phyloP scores from a whole-genome alignment of 805 yeast species.

The Starmerella khaoyaiensis region DNA sequence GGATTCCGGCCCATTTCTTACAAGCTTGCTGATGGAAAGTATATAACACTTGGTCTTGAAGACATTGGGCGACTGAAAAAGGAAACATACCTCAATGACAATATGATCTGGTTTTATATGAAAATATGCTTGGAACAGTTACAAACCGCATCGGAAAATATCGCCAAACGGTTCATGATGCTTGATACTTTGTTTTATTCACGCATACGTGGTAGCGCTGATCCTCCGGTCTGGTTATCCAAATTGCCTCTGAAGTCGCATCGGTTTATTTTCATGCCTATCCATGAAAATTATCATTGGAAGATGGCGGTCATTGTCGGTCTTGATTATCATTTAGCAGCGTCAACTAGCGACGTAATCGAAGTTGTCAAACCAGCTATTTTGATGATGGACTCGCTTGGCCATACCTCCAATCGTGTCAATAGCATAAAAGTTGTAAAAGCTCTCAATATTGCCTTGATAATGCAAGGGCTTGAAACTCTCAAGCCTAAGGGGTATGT shows the following conservation, averaged over 20 bases:
- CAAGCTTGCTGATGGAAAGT: constrained; percentile 40
- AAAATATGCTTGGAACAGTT: constrained; percentile 25
- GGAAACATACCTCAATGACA: constrained; percentile 82
- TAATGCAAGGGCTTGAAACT: constrained; percentile 25
- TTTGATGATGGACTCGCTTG: constrained; percentile 67
- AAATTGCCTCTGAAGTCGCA: constrained; percentile 50
- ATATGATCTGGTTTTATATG: constrained; percentile 73
- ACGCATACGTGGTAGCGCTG: constrained; percentile 41
- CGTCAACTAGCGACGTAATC: not conserved
- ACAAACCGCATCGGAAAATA: constrained; percentile 18
- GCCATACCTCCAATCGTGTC: constrained; percentile 19
- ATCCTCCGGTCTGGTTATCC: constrained; percentile 49
- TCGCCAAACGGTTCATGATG: constrained; percentile 36
- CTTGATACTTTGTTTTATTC: constrained; percentile 78
- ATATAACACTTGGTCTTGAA: constrained; percentile 44
- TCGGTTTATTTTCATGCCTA: constrained; percentile 60
- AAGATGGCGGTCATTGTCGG: constrained; percentile 52
- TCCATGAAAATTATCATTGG: constrained; percentile 79
- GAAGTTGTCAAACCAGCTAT: constrained; percentile 27
- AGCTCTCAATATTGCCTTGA: constrained; percentile 7
- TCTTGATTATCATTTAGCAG: constrained; percentile 4
- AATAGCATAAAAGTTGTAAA: constrained; percentile 14
- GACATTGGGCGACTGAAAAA: constrained; percentile 73
- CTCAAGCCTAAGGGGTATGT: constrained; percentile 43
- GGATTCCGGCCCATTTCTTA: constrained; percentile 11